Evolutionary conservation across 225 moss, liverwort and hornwort species (phyloP).

Genomic region (Anthoceros angustus): DNA sequence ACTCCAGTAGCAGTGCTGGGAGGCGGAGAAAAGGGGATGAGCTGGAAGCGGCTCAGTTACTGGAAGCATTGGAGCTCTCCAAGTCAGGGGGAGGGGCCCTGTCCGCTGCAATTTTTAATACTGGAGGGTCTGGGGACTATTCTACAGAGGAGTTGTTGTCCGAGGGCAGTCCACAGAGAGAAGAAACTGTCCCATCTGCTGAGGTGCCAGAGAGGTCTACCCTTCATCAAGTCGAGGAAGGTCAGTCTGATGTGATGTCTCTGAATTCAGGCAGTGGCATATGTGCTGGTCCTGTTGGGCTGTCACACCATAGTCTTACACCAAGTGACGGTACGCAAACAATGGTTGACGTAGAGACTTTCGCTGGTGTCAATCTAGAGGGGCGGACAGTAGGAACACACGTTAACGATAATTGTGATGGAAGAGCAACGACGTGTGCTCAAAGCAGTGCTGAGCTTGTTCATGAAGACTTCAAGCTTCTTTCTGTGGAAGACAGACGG

Average conservation of each 20-base stretch:
- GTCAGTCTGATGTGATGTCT: not conserved
- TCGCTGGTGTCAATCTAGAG: not conserved
- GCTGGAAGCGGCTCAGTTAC: constrained; percentile 70
- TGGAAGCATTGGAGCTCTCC: constrained; percentile 67
- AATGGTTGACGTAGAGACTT: not conserved
- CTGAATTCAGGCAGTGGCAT: not conserved
- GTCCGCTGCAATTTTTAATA: not conserved
- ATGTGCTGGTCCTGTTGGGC: not conserved
- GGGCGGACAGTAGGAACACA: not conserved
- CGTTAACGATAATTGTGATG: not conserved
- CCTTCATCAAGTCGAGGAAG: not conserved
- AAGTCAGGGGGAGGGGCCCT: constrained; percentile 21
- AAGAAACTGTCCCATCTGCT: not conserved
- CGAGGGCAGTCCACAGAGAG: not conserved
- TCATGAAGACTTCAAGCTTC: not conserved
- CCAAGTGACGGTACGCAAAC: not conserved
- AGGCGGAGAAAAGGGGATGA: constrained; percentile 67
- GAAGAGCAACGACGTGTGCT: not conserved
- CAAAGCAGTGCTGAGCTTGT: not conserved
- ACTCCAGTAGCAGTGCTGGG: constrained; percentile 33
- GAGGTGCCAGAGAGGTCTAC: not conserved
- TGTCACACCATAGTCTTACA: not conserved
- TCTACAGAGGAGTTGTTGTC: not conserved
- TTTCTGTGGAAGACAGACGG: not conserved
- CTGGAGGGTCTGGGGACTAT: constrained; percentile 1